A percentile compares a stretch with the other conserved stretches of the same genome.
phyloP scores from a whole-genome alignment of 2,329 filamentous ascomycete genomes.

The Acrocalymma vagum region DNA sequence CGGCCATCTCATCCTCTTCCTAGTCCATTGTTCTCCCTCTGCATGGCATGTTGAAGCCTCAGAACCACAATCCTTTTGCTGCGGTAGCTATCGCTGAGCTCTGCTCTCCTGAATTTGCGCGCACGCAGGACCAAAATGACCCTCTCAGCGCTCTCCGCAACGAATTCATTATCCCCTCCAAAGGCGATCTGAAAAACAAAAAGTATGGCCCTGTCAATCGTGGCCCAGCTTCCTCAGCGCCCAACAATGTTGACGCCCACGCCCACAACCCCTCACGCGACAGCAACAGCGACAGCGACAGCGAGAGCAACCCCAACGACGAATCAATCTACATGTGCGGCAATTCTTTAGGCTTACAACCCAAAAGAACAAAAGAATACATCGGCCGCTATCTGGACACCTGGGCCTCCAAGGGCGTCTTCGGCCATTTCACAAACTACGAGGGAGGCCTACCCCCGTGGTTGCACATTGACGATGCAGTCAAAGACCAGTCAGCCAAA shows the following conservation, averaged over 20 bases:
- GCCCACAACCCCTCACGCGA: too few species aligned
- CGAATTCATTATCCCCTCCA: constrained; percentile 81
- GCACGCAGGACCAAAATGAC: constrained; percentile 47
- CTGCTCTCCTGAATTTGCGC: constrained; percentile 41
- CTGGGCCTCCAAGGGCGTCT: constrained; percentile 85
- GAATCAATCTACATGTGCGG: constrained; percentile 83
- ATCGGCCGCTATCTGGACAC: constrained; percentile 79
- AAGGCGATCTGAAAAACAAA: constrained; percentile 72
- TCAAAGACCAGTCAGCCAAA: constrained; percentile 73
- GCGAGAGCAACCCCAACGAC: constrained; percentile 40
- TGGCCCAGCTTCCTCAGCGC: too few species aligned
- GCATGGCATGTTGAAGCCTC: constrained; percentile 31
- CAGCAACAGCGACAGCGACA: constrained; percentile 2
- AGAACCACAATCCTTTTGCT: constrained; percentile 35
- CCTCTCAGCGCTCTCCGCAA: constrained; percentile 58
- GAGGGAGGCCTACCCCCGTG: constrained; percentile 75
- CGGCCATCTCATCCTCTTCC: too few species aligned
- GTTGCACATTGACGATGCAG: constrained; percentile 80
- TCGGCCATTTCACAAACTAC: constrained; percentile 79
- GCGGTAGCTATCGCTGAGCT: constrained; percentile 26
- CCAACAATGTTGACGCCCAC: too few species aligned
- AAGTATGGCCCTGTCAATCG: constrained; percentile 53
- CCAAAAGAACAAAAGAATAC: constrained; percentile 70
- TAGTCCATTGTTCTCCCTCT: constrained; percentile 2
- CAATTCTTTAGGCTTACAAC: constrained; percentile 88